Conservation (phyloP, 352 stramenopile genomes). For the Blastocystis sp. region DNA sequence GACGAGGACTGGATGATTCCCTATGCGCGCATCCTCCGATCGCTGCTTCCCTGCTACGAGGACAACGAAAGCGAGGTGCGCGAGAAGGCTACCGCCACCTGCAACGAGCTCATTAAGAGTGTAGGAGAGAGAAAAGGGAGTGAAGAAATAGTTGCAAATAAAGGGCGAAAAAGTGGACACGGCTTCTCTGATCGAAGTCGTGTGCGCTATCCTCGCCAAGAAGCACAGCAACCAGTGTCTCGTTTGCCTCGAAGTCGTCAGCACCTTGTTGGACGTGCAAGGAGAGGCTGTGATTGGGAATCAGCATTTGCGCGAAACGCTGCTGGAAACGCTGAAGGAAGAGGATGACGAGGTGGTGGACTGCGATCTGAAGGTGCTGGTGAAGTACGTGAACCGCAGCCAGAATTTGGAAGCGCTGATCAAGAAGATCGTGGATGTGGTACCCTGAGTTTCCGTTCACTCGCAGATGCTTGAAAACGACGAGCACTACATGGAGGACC, state of each 20-base stretch:
- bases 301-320: neutral
- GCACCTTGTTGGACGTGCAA: slow-evolving; percentile 14
- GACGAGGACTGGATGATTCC: slow-evolving; percentile 34
- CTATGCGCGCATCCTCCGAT: slow-evolving; percentile 39
- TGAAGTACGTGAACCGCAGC: slow-evolving; percentile 54
- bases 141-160: slow-evolving; percentile 30
- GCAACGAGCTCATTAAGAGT: slow-evolving; percentile 38
- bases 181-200: slow-evolving; percentile 22
- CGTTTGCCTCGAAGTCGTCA: slow-evolving; percentile 44
- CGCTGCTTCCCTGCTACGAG: slow-evolving; percentile 44
- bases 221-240: slow-evolving; percentile 25
- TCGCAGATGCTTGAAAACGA: slow-evolving; percentile 57
- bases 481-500: slow-evolving; percentile 79
- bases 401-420: slow-evolving; percentile 8
- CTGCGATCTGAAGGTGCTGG: slow-evolving; percentile 25
- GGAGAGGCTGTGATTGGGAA: slow-evolving; percentile 29
- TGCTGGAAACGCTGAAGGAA: slow-evolving; percentile 39
- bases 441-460: neutral
- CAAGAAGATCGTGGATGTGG: slow-evolving; percentile 3
- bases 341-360: slow-evolving; percentile 62
- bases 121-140: neutral
- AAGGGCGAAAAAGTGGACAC: slow-evolving; percentile 46
- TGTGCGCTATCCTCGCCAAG: slow-evolving; percentile 9
- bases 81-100: slow-evolving; percentile 12
- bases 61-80: slow-evolving; percentile 34